These are phyloP conservation scores for Cladosporium sphaerospermum DNA, from an alignment of 2,329 filamentous ascomycete species.

Conservation along the genomic window DNA sequence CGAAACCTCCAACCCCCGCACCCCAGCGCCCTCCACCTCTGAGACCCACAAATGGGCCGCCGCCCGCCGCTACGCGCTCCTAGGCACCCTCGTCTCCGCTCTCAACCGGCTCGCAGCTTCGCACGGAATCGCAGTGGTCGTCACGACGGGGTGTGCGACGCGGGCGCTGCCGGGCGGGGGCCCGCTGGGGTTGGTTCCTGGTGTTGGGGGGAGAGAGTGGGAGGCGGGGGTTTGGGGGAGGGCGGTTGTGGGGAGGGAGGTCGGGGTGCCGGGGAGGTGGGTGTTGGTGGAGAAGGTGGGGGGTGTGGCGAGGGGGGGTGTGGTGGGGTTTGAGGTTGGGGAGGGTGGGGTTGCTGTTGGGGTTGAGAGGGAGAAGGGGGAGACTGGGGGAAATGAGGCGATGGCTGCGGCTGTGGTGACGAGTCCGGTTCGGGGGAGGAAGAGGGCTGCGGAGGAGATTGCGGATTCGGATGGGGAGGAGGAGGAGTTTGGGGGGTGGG, in stretches of 20 bases:
- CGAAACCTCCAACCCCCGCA: conserved; percentile 36
- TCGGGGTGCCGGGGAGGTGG: conserved; percentile 32
- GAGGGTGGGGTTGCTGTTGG: conserved; percentile 23
- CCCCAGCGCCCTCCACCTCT: conserved; percentile 32
- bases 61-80: conserved; percentile 52
- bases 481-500: conserved; percentile 69
- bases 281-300: conserved; percentile 40
- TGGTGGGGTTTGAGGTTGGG: conserved; percentile 46
- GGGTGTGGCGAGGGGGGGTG: conserved; percentile 36
- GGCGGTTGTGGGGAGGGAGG: conserved; percentile 74
- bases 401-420: conserved; percentile 1
- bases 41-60: conserved; percentile 45
- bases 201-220: conserved; percentile 72
- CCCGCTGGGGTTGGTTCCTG: conserved; percentile 57
- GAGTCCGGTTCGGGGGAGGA: conserved; percentile 32
- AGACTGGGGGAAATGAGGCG: not conserved
- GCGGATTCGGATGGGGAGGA: conserved; percentile 54
- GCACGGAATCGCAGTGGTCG: conserved; percentile 64
- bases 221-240: conserved; percentile 69
- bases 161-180: conserved; percentile 55
- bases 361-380: not conserved
- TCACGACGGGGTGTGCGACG: conserved; percentile 77
- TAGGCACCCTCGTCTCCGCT: conserved; percentile 56
- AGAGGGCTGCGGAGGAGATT: conserved; percentile 54
- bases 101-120: conserved; percentile 68